Evolutionary conservation across 305 asterid species (phyloP), one percentile per base, ranked within the genome.

Genomic region (Solanum hybrid): DNA sequence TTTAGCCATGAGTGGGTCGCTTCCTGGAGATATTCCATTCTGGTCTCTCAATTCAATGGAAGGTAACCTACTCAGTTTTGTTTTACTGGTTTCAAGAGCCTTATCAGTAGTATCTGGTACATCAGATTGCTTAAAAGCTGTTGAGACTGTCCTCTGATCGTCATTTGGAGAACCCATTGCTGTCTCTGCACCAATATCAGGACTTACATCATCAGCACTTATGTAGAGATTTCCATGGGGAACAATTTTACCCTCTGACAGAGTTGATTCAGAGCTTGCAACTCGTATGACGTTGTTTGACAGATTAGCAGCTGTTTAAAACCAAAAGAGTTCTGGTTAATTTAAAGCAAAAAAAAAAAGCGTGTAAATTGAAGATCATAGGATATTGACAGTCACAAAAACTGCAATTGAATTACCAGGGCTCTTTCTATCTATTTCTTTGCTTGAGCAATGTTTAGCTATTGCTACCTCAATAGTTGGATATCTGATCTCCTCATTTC

Each of bases 1-100:
- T 85, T 61, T 65, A 85, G 88, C 45, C 88, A 85, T 32, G n/a
- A 12, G 24, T 57, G 76, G 24, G 78, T 92, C 93, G 61, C 86
- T 91, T 29, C 89, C 92, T 34, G 88, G 29, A 6, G 92, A 81
- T 65, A 32, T 87, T 38, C 61, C 87, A 12, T 83, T 91, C 20
- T 29, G 4, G 39, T 86, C 92, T 86, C 90, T 89, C 83, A 88
- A 65, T 87, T 89, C 90, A 45, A 83, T 6, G 27, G 92, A 90
- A 92, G 92, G 80, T 70, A 70, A 34, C 85, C 37, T 77, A 1
- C 34, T 78, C 57, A 88, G 38, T 37, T 72, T 36, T 3, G 15
- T 38, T 24, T 73, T 57, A 29, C 22, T 88, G 33, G 32, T 45
- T 84, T 17, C 83, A 86, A 38, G 34, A 57, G 87, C 90, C 12